Conservation (phyloP, 1,139 yeast species). For the Arxiozyma heterogenica region DNA sequence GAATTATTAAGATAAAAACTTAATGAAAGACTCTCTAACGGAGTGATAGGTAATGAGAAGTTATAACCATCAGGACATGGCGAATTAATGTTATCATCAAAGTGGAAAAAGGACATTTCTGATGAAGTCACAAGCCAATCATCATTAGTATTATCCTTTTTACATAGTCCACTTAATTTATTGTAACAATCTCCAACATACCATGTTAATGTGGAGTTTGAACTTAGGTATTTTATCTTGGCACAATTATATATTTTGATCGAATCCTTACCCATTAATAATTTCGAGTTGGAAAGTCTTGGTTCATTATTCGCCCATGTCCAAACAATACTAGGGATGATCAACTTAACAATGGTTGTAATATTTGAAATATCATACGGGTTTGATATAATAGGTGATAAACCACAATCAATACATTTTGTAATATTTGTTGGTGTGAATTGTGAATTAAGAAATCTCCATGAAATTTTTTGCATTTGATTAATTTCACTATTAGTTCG, state of each 20-base stretch:
- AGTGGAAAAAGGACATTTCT: constrained; percentile 40
- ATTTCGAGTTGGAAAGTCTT: constrained; percentile 12
- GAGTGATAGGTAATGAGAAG: constrained; percentile 52
- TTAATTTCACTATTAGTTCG: constrained; percentile 13
- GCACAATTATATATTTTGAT: constrained; percentile 56
- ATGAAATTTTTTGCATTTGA: constrained; percentile 18
- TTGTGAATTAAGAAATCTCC: constrained; percentile 33
- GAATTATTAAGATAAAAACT: constrained; percentile 16
- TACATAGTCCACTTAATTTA: constrained; percentile 48
- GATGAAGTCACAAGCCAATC: constrained; percentile 41
- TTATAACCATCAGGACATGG: constrained; percentile 44
- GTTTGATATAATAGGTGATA: constrained; percentile 46
- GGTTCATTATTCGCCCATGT: constrained; percentile 63
- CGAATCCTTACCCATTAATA: constrained; percentile 13
- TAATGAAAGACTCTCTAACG: constrained; percentile 38
- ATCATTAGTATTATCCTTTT: constrained; percentile 33
- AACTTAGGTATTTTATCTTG: constrained; percentile 22
- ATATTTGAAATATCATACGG: constrained; percentile 16
- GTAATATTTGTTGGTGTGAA: constrained; percentile 34
- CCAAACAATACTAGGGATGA: constrained; percentile 45
- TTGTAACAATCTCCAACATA: constrained; percentile 55
- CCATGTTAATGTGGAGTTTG: constrained; percentile 43
- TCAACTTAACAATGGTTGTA: constrained; percentile 24
- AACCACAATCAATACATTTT: constrained; percentile 44
- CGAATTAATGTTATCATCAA: constrained; percentile 31